Base-by-base conservation (phyloP, 2,329 filamentous ascomycete genomes). In the Aureobasidium leucospermi region DNA sequence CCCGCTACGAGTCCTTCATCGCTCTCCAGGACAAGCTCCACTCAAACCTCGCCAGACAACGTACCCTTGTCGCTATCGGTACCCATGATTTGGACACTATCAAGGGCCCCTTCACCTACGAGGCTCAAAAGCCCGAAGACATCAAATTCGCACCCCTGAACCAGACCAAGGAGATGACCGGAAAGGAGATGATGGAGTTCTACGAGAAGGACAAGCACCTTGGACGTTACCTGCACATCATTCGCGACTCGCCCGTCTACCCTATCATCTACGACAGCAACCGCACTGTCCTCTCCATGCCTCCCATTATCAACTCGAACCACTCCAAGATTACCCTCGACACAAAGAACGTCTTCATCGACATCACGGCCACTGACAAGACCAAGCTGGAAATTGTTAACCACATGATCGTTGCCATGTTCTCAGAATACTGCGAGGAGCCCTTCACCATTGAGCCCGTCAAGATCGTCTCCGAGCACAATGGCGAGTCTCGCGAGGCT, bases 351-450 rank as follows among this genome's bases (percentile, higher is more conserved):
- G 85, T 99, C 69, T 89, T 99, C 75, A 95, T 99, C 73, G 94
- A 99, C 75, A 91, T 96, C 68, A 99, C 94, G 7, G 95, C 92
- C 42, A 93, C 91, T 42, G 94, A 99, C 73, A 86, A 88, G 71
- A 99, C 95, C 31, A 99, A 99, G 79, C 83, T 97, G 46, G 92
- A 96, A 67, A 90, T 99, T 65, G 93, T 96, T 62, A 90, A 88
- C 76, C 91, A 96, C 73, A 96, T 96, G 71, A 87, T 99, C 73
- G 89, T 96, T 43, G 85, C 93, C 69, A 99, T 99, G 93, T 99
- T 99, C 81, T 95, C 89, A 47, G 83, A 86, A 70, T 96, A 97
- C 77, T 92, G 89, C 69, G 81, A 83, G 19, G 90, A 96, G 70
- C 85, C 85, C 29, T 96, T 94, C 83, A 94, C 91, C 55, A 85